Evolutionary conservation across 2,329 filamentous ascomycete genomes (phyloP).

Genomic region (Sporothrix euskadiensis): DNA sequence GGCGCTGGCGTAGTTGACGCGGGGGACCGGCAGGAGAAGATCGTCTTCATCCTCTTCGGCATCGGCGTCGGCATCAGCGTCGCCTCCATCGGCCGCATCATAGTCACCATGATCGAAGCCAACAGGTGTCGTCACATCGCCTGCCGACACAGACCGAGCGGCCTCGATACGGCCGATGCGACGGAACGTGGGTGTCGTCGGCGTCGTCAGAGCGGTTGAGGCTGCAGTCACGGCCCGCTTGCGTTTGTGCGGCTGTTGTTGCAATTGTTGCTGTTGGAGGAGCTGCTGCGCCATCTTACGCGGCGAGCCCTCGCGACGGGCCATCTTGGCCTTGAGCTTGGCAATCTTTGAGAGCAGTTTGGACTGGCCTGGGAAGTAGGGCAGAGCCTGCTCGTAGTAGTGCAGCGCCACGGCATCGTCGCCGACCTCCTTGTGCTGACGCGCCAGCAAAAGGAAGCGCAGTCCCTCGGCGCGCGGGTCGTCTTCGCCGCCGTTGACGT

Average conservation of each 20-base stretch:
- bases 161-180: conserved; percentile 32
- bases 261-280: background rate
- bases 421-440: conserved; percentile 82
- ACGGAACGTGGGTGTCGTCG: conserved; percentile 43
- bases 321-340: conserved; percentile 57
- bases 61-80: conserved; percentile 45
- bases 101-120: conserved; percentile 46
- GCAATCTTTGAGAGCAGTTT: conserved; percentile 74
- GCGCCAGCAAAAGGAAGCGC: conserved; percentile 83
- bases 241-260: conserved; percentile 23
- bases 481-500: conserved; percentile 45
- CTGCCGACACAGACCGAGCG: background rate
- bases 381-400: conserved; percentile 82
- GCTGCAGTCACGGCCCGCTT: conserved; percentile 18
- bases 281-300: background rate
- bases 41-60: conserved; percentile 47
- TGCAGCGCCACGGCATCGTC: conserved; percentile 75
- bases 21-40: conserved; percentile 43
- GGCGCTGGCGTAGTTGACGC: conserved; percentile 35
- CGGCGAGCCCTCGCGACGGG: conserved; percentile 27
- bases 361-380: conserved; percentile 81
- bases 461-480: conserved; percentile 79
- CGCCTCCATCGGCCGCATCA: conserved; percentile 26
- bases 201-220: conserved; percentile 36
- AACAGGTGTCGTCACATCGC: conserved; percentile 33